Base-by-base conservation (phyloP, 2,329 filamentous ascomycete genomes). In the Hymenoscyphus repandus region DNA sequence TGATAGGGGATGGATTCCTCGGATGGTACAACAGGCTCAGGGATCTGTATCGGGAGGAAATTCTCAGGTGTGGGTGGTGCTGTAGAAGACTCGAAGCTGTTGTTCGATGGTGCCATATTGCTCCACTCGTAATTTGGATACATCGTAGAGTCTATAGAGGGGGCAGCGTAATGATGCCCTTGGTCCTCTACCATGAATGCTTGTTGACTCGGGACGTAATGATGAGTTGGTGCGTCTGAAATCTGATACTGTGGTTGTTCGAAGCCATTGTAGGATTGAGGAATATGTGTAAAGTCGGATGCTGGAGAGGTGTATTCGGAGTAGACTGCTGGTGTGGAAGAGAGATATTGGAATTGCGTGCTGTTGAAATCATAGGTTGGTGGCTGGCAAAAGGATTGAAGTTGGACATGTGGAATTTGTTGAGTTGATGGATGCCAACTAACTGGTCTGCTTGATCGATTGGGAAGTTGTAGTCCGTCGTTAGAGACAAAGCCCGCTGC, bases 401-500 rank as follows among this genome's bases (percentile, higher is more conserved):
- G 68, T 51, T 69, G 62, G 50, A 47, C 51, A 51, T 64, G 61
- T 41, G 58, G 52, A 31, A 52, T 34, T 27, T 60, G 67, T 51
- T 79, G 74, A 9, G 83, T 79, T 18, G 79, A 78, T 2, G 86
- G 84, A 65, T 90, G 87, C 87, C 87, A 90, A 72, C 86, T 90
- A 41, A 88, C 72, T 5, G 86, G 86, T 38, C 86, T 78, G 47
- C 69, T 69, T 36, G 74, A 68, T 62, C 69, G 53, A 27, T 45
- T 39, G 32, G 58, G 52, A 44, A 58, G 46, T 42, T 61, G 60
- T 33, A 64, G 59, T 65, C 67, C 57, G 65, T 64, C 49, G 39
- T 61, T 63, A n/a, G 58, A 71, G 51, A 57, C 64, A 63, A 41
- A 72, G 63, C 52, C 76, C 70, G 51, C 20, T 79, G 71, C 40